Conservation (phyloP, 257 asterid species). For the Rauvolfia tetraphylla region DNA sequence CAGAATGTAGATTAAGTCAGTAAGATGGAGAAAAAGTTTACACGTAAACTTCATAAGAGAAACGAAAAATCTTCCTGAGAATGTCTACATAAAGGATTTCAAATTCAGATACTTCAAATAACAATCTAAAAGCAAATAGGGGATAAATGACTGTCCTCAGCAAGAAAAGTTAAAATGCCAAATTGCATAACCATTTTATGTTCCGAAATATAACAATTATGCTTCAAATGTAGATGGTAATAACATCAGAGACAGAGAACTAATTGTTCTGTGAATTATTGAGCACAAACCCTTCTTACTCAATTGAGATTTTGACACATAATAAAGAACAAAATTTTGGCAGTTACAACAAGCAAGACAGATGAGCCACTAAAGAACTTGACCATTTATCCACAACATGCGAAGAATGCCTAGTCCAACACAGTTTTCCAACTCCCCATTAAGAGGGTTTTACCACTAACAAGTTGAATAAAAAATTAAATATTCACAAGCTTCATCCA, state of each 20-base stretch:
- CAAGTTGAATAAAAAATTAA: background rate
- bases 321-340: background rate
- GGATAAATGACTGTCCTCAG: background rate
- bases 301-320: background rate
- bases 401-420: background rate
- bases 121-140: background rate
- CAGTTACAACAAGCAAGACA: background rate
- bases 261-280: background rate
- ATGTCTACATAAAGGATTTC: background rate
- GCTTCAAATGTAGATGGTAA: background rate
- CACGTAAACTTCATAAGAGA: background rate
- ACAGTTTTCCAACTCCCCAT: background rate
- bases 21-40: background rate
- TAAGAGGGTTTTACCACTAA: background rate
- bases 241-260: background rate
- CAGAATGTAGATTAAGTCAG: conserved; percentile 9
- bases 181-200: background rate
- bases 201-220: background rate
- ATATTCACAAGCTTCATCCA: background rate
- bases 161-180: background rate
- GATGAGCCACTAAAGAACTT: background rate
- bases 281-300: background rate
- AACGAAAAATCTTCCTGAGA: background rate
- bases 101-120: background rate
- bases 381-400: background rate